A percentile compares a stretch with the other conserved stretches of the same genome.
Evolutionary conservation across 305 asterid species (phyloP).

Genomic region (Petunia hybrid): DNA sequence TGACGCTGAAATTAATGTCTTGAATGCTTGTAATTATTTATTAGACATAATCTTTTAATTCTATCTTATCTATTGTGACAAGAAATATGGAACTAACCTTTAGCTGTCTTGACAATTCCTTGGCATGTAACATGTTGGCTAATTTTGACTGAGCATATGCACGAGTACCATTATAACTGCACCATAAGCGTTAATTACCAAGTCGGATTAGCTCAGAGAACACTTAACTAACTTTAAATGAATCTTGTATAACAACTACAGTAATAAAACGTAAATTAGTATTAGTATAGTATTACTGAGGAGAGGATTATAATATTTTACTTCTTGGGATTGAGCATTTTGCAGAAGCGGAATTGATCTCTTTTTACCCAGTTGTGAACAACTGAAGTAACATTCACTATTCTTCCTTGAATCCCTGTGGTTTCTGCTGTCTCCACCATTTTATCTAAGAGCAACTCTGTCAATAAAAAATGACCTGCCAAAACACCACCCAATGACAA

Average conservation of each 20-base stretch:
- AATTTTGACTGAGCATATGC: slow-evolving; percentile 92
- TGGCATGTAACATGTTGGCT: slow-evolving; percentile 91
- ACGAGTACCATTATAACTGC: slow-evolving; percentile 85
- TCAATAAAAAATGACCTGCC: slow-evolving; percentile 85
- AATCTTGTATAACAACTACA: neutral
- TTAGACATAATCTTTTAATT: neutral
- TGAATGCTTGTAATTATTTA: neutral
- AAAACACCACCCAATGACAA: slow-evolving; percentile 8
- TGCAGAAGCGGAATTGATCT: slow-evolving; percentile 60
- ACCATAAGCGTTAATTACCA: slow-evolving; percentile 18
- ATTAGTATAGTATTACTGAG: neutral
- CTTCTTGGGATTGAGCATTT: slow-evolving; percentile 81
- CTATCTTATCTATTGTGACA: neutral
- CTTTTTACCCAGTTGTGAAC: slow-evolving; percentile 83
- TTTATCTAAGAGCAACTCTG: slow-evolving; percentile 82
- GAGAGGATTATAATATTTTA: slow-evolving; percentile 30
- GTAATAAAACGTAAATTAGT: too few species aligned
- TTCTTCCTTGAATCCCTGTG: slow-evolving; percentile 77
- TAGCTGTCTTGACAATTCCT: slow-evolving; percentile 83
- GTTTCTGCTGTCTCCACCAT: slow-evolving; percentile 84
- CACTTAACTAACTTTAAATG: too few species aligned
- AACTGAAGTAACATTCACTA: slow-evolving; percentile 92
- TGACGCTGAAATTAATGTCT: neutral
- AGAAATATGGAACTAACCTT: slow-evolving; percentile 46
- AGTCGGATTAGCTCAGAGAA: neutral